Evolutionary conservation across 2,329 filamentous ascomycete genomes (phyloP), one percentile per base, ranked within the genome.

Genomic region (Neophaeococcomyces mojaviensis): DNA sequence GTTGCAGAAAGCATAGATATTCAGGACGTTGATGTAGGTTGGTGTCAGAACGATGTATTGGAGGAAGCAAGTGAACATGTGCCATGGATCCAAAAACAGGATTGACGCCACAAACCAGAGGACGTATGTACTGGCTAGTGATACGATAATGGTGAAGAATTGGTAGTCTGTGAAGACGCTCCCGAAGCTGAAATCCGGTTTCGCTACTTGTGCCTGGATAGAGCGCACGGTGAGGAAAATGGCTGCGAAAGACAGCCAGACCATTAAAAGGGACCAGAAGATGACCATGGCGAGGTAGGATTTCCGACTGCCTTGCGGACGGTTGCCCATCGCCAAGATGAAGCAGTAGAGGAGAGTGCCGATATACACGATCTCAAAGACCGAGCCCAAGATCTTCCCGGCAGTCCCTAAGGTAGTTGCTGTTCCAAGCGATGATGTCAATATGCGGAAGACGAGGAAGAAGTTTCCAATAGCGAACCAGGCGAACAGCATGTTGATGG

Each of bases 381-480:
- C 76, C 22, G 97, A 82, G 45, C 88, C 85, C 1, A 98, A 73
- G 48, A 95, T 81, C 32, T 79, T 79, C 44, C 92, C 92, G 8
- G 79, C 79, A 3, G 77, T 81, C 39, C 88, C 87, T 2, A 96
- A 76, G 20, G 96, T 75, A 26, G 76, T 65, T 0, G 69, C 58
- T 20, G 78, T 74, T 37, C 87, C 84, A 54, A 98, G 72, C 59
- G 89, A 95, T 9, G 81, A 84, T 1, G 90, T 97, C 54, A 98
- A 72, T 62, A 98, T 97, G 66, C 89, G 89, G 73, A 98, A 98
- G 57, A 98, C 90, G 61, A 98, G 71, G 77, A 97, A 98, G 77
- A 98, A 98, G 70, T 98, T 98, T 61, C 92, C 80, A 61, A 97
- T 92, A 58, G 85, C 88, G 63, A 98, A 97, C 92, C 92, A 98